phyloP scores from a whole-genome alignment of 2,329 filamentous ascomycete genomes.

The Penicillium verrucosum region DNA sequence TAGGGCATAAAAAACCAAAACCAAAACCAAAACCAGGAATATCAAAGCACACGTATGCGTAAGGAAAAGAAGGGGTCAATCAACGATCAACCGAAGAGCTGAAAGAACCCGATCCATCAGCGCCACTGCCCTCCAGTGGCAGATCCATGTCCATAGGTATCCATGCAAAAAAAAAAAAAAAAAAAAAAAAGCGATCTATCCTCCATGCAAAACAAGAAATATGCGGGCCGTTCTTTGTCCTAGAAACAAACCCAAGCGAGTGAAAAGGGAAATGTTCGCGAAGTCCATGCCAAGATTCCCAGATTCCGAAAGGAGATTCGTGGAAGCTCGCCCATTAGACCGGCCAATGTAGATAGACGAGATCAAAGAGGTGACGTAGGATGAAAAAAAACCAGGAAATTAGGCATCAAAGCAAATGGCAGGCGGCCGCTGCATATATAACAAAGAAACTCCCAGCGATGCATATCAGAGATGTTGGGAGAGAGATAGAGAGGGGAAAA shows the following conservation, averaged over 20 bases:
- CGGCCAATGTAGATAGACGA: not conserved
- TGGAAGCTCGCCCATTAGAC: not conserved
- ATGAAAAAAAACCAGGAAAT: not conserved
- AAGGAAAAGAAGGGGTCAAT: conserved; percentile 14
- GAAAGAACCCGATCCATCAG: conserved; percentile 15
- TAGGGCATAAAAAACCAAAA: conserved; percentile 5
- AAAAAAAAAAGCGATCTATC: conserved; percentile 17
- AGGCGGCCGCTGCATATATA: conserved; percentile 22
- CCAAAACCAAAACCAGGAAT: not conserved
- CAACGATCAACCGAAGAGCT: conserved; percentile 16
- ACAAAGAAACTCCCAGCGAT: conserved; percentile 33
- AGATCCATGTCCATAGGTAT: conserved; percentile 23
- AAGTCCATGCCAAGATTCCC: not conserved
- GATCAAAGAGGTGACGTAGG: not conserved
- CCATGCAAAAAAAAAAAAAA: conserved; percentile 20
- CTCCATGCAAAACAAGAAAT: conserved; percentile 15
- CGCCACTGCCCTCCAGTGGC: conserved; percentile 28
- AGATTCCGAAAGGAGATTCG: not conserved
- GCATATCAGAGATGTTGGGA: conserved; percentile 23
- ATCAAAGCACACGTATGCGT: conserved; percentile 14
- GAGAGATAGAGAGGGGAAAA: not conserved
- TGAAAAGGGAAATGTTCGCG: not conserved
- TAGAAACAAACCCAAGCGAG: conserved; percentile 2
- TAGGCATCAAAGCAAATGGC: conserved; percentile 2
- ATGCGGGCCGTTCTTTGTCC: conserved; percentile 1